Percentiles rank a stretch among this genome's conserved stretches.
phyloP scores from a whole-genome alignment of 345 rosid genomes.

The Rubroshorea leprosula region DNA sequence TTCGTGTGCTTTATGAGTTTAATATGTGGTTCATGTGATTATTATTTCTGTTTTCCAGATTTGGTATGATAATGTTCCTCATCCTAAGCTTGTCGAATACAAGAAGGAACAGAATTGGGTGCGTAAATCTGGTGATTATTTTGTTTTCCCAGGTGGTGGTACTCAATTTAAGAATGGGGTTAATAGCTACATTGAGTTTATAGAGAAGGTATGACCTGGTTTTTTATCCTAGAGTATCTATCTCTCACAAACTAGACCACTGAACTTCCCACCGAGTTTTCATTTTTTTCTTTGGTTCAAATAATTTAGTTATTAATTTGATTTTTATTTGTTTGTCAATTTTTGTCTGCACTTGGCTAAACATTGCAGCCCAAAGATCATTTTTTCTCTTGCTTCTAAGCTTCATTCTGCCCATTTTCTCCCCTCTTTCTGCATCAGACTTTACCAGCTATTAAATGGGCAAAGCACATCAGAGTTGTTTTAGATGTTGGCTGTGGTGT shows the following conservation, averaged over 20 bases:
- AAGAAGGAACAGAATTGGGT: conserved; percentile 96
- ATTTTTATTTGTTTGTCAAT: no score
- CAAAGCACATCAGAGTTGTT: conserved; percentile 55
- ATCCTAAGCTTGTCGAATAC: conserved; percentile 91
- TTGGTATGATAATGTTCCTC: conserved; percentile 86
- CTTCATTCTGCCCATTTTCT: background rate
- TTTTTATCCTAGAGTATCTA: background rate
- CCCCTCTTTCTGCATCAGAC: conserved; percentile 34
- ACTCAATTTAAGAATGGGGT: conserved; percentile 91
- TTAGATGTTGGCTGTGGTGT: conserved; percentile 95
- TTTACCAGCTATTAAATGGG: conserved; percentile 67
- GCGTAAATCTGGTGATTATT: conserved; percentile 49
- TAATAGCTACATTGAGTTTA: conserved; percentile 50
- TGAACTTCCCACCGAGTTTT: no score
- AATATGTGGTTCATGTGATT: conserved; percentile 1
- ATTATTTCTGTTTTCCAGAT: conserved; percentile 35
- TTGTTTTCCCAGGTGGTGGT: conserved; percentile 91
- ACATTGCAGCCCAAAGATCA: background rate
- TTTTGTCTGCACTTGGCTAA: background rate
- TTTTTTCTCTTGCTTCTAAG: background rate
- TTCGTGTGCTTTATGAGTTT: background rate
- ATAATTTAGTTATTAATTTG: background rate
- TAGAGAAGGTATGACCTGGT: conserved; percentile 43
- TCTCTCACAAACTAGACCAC: background rate
- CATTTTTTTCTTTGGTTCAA: background rate